Percentiles rank a stretch among this genome's conserved stretches.
These are phyloP conservation scores for Sporobolomyces pararoseus DNA, from an alignment of 768 basidiomycete genomes.

Conservation along the genomic window DNA sequence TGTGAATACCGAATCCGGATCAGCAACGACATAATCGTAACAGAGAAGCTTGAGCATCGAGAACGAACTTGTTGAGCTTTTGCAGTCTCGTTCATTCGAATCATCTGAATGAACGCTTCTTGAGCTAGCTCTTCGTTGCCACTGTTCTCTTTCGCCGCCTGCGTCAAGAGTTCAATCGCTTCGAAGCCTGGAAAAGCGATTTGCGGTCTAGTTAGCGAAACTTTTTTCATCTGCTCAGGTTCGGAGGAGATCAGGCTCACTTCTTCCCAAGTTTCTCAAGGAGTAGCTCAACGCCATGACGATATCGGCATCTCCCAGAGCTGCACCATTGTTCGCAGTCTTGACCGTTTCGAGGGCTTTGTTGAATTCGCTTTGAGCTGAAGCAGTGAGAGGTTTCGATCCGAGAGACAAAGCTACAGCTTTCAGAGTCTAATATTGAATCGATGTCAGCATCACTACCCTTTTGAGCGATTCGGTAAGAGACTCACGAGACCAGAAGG, in stretches of 20 bases:
- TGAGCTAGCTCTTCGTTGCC: slow-evolving; percentile 36
- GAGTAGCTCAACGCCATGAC: slow-evolving; percentile 19
- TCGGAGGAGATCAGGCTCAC: neutral
- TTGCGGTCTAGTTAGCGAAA: too few species aligned
- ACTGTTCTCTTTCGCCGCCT: slow-evolving; percentile 15
- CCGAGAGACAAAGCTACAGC: slow-evolving; percentile 17
- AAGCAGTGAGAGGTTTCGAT: slow-evolving; percentile 6
- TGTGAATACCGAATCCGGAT: too few species aligned
- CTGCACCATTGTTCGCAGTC: slow-evolving; percentile 5
- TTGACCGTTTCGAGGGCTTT: slow-evolving; percentile 16
- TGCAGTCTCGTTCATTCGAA: neutral
- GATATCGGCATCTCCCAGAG: slow-evolving; percentile 25
- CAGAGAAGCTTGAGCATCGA: too few species aligned
- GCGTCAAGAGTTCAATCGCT: slow-evolving; percentile 12
- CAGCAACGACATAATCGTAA: too few species aligned
- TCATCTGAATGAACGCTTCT: slow-evolving; percentile 34
- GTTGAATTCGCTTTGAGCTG: slow-evolving; percentile 12
- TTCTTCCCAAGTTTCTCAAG: neutral
- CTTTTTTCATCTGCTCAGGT: too few species aligned
- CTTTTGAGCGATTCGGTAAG: neutral
- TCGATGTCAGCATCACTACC: too few species aligned
- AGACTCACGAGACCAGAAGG: slow-evolving; percentile 20
- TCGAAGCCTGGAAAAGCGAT: slow-evolving; percentile 22
- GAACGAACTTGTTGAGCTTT: slow-evolving; percentile 26
- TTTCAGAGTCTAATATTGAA: slow-evolving; percentile 26